A percentile compares a stretch with the other conserved stretches of the same genome.
phyloP scores from a whole-genome alignment of 495 filamentous ascomycete species.

The Penicillium alfredii region DNA sequence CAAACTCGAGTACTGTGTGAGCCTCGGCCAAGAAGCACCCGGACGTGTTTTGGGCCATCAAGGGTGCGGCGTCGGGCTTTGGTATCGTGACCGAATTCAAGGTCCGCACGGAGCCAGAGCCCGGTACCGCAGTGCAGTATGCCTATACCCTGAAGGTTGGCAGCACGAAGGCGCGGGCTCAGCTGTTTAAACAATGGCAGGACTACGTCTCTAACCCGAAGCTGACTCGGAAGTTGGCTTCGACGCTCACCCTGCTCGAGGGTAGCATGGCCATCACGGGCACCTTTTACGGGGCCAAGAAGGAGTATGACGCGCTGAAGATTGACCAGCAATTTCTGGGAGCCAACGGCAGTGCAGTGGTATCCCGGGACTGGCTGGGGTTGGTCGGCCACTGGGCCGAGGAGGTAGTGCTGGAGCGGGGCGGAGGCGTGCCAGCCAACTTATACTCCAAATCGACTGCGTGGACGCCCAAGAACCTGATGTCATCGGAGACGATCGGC shows the following conservation, averaged over 20 bases:
- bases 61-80: constrained; percentile 31
- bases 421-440: constrained; percentile 29
- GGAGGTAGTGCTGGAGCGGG: constrained; percentile 26
- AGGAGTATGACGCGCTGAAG: constrained; percentile 33
- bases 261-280: constrained; percentile 22
- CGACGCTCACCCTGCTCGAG: constrained; percentile 20
- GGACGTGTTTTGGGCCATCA: constrained; percentile 44
- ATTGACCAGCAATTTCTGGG: constrained; percentile 50
- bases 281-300: constrained; percentile 24
- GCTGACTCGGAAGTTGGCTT: constrained; percentile 46
- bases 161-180: constrained; percentile 11
- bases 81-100: constrained; percentile 36
- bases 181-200: constrained; percentile 26
- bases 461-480: constrained; percentile 39
- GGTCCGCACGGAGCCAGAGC: constrained; percentile 27
- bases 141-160: constrained; percentile 30
- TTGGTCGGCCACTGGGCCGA: constrained; percentile 46
- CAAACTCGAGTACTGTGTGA: constrained; percentile 41
- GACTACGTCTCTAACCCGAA: constrained; percentile 26
- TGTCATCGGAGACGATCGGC: constrained; percentile 29
- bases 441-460: constrained; percentile 40
- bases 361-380: constrained; percentile 49
- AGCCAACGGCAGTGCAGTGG: constrained; percentile 54
- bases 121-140: constrained; percentile 21
- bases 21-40: constrained; percentile 24